Percentiles rank a stretch among this genome's conserved stretches.
These are phyloP conservation scores for Chytriomyces sp. DNA, from an alignment of 192 early-diverging fungal species.

Conservation along the genomic window DNA sequence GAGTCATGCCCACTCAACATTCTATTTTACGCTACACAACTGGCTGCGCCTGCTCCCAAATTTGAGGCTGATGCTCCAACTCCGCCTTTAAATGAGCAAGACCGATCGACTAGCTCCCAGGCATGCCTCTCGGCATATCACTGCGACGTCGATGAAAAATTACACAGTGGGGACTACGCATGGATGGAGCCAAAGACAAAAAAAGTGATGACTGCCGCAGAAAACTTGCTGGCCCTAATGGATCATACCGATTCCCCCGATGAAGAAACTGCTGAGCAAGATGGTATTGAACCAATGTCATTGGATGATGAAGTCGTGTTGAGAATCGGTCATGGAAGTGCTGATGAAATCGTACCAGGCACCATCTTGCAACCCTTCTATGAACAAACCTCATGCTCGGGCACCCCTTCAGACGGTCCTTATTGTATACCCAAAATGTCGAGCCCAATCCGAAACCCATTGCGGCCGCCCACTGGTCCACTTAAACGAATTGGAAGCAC, in stretches of 20 bases:
- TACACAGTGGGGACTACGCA: neutral
- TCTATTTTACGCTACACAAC: constrained; percentile 23
- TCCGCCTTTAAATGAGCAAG: neutral
- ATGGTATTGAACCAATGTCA: too few species aligned
- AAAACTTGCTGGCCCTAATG: constrained; percentile 20
- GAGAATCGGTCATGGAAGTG: too few species aligned
- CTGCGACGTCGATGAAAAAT: too few species aligned
- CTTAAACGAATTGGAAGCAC: too few species aligned
- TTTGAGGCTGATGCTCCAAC: neutral
- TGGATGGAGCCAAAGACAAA: neutral
- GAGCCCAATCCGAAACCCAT: too few species aligned
- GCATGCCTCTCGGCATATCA: neutral
- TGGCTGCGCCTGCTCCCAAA: neutral
- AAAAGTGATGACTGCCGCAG: constrained; percentile 18
- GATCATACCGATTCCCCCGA: neutral
- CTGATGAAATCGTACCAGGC: too few species aligned
- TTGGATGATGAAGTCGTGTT: too few species aligned
- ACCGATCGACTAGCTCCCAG: neutral
- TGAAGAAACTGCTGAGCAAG: neutral
- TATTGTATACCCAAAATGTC: too few species aligned
- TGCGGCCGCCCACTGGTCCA: too few species aligned
- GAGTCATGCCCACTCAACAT: constrained; percentile 20
- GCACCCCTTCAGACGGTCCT: neutral
- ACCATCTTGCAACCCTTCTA: too few species aligned
- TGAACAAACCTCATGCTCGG: neutral